Evolutionary conservation across 345 rosid species (phyloP).

Genomic region (Eucalyptus erythrocorys): DNA sequence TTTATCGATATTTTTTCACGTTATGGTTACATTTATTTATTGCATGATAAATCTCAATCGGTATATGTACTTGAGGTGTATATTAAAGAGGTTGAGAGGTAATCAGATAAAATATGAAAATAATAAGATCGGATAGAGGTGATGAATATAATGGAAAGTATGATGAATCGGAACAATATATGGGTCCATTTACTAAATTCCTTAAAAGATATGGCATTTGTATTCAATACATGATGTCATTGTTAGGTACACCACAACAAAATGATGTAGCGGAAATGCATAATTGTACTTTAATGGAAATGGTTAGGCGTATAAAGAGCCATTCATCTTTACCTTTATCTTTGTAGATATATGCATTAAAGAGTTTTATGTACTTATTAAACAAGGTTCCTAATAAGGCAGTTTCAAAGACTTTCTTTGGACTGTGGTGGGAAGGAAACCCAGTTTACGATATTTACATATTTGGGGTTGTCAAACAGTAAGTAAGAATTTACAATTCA

Average conservation of each 20-base stretch:
- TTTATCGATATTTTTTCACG: slow-evolving; percentile 2
- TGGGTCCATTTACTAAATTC: background rate
- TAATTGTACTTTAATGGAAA: background rate
- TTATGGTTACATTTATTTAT: background rate
- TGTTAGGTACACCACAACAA: background rate
- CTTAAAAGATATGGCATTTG: background rate
- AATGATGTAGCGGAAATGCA: background rate
- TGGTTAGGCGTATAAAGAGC: background rate
- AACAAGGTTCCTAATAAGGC: background rate
- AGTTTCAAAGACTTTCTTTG: background rate
- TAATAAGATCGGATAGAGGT: background rate
- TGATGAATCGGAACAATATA: background rate
- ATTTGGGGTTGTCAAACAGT: background rate
- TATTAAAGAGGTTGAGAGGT: background rate
- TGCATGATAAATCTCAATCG: background rate
- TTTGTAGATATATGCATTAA: background rate
- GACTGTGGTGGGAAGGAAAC: background rate
- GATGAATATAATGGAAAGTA: background rate
- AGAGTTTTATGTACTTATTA: background rate
- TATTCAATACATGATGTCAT: background rate
- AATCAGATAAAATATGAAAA: slow-evolving; percentile 3
- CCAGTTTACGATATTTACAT: background rate
- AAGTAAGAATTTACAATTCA: no score
- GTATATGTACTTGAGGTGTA: background rate
- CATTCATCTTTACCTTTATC: background rate